These are phyloP conservation scores for Malus hybrid DNA, from an alignment of 331 rosid genomes.

Conservation along the genomic window DNA sequence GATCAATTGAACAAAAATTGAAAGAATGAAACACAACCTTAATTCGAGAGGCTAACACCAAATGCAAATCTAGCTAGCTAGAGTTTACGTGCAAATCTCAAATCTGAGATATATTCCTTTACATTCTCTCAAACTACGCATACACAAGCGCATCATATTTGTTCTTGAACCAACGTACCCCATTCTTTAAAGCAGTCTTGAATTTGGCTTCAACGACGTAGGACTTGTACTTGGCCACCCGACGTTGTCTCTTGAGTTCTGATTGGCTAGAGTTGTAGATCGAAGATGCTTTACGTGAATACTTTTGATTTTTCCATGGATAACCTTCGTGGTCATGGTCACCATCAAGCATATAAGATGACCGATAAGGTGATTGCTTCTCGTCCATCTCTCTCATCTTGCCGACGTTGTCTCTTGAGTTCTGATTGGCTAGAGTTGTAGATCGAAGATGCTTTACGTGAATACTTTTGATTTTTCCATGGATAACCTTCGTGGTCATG, in stretches of 20 bases:
- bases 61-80: background rate
- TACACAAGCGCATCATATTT: background rate
- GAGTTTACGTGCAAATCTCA: background rate
- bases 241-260: conserved; percentile 13
- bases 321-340: background rate
- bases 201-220: conserved; percentile 8
- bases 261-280: background rate
- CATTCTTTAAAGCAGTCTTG: background rate
- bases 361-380: background rate
- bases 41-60: background rate
- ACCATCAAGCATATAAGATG: background rate
- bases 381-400: conserved; percentile 6
- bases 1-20: background rate
- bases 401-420: conserved; percentile 12
- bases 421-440: background rate
- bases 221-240: conserved; percentile 24
- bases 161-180: conserved; percentile 18
- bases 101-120: background rate
- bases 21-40: background rate
- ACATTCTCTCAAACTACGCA: background rate
- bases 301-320: background rate
- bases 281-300: background rate
- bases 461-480: background rate
- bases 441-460: background rate
- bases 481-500: background rate